Conservation (phyloP, 148 eudicot species). For the Rhododendron williamsianum region DNA sequence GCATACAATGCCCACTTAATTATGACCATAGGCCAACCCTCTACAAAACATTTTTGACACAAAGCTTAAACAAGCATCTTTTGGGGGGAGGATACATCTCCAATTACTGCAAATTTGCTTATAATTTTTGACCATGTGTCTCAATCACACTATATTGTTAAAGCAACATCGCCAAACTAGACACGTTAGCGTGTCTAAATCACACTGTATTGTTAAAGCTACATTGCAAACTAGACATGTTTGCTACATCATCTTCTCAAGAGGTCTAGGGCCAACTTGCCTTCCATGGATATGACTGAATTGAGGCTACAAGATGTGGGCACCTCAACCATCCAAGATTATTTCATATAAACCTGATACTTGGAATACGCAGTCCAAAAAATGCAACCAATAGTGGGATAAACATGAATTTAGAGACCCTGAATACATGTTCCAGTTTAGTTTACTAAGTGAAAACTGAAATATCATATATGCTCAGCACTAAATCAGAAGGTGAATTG, state of each 20-base stretch:
- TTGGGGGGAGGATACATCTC: not conserved
- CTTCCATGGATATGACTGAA: not conserved
- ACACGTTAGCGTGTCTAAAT: not conserved
- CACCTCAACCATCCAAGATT: not conserved
- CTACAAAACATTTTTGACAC: not conserved
- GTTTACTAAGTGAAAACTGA: not conserved
- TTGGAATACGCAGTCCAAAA: not conserved
- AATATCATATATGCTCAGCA: not conserved
- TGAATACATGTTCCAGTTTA: not conserved
- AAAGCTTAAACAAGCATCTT: not conserved
- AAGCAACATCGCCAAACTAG: not conserved
- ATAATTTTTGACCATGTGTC: not conserved
- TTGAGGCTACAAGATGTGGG: not conserved
- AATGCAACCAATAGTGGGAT: not conserved
- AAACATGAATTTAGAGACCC: not conserved
- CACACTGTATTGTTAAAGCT: not conserved
- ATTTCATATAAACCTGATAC: not conserved
- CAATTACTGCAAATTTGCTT: not conserved
- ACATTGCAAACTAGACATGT: not conserved
- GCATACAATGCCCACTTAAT: not conserved
- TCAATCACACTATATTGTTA: not conserved
- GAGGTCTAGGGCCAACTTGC: not conserved
- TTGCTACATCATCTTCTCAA: not conserved
- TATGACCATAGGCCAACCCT: not conserved
- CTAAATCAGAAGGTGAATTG: not conserved